phyloP scores from a whole-genome alignment of 2,329 filamentous ascomycete species.

The Aspergillus calidoustus region DNA sequence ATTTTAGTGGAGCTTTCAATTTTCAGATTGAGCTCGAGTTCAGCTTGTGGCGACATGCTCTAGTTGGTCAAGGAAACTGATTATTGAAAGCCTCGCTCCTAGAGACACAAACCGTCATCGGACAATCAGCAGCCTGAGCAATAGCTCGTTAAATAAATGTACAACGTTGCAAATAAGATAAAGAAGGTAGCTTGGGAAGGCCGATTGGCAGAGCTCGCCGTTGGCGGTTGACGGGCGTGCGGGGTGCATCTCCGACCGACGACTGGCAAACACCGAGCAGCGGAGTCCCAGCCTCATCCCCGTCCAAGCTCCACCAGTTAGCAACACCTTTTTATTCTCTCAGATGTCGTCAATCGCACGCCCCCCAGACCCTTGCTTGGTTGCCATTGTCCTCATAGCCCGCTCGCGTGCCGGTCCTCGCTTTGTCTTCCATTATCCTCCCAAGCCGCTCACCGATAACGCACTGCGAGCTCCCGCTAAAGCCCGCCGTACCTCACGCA shows the following conservation, averaged over 20 bases:
- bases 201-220: background rate
- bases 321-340: conserved; percentile 16
- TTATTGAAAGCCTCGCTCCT: no score
- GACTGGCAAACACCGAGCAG: background rate
- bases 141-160: no score
- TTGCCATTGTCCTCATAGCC: conserved; percentile 76
- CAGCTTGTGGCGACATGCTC: no score
- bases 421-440: conserved; percentile 88
- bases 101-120: no score
- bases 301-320: conserved; percentile 9
- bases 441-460: conserved; percentile 52
- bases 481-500: conserved; percentile 39
- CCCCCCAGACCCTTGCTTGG: conserved; percentile 59
- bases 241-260: background rate
- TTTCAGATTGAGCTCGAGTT: no score
- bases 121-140: no score
- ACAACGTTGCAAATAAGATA: no score
- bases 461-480: conserved; percentile 40
- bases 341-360: conserved; percentile 52
- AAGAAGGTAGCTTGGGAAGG: background rate
- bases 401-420: conserved; percentile 77
- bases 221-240: background rate
- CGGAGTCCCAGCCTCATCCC: conserved; percentile 1
- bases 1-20: no score
- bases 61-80: no score